Conservation (phyloP, 2,329 filamentous ascomycete species). For the Zasmidium cellare region DNA sequence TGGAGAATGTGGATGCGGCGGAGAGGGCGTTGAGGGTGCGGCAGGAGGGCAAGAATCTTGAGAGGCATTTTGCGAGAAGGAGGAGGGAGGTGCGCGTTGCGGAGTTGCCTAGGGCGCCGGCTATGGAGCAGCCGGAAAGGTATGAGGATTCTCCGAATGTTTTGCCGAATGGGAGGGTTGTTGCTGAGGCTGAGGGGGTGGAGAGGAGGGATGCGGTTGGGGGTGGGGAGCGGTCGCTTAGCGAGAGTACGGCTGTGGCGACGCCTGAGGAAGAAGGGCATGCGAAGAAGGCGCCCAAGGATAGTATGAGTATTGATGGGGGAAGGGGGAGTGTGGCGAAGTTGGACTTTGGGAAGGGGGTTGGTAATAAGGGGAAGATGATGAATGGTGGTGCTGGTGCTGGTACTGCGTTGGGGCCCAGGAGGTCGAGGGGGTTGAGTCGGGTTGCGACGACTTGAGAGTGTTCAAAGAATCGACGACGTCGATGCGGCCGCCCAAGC, state of each 20-base stretch:
- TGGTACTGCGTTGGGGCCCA: no score
- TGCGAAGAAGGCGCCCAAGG: background rate
- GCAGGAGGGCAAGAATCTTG: constrained; percentile 30
- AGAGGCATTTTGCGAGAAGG: constrained; percentile 30
- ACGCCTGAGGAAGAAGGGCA: constrained; percentile 3
- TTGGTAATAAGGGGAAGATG: background rate
- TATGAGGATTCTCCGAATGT: constrained; percentile 5
- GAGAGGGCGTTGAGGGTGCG: constrained; percentile 27
- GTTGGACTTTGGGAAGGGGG: background rate
- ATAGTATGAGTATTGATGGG: background rate
- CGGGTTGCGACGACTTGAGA: constrained; percentile 11
- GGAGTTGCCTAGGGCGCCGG: constrained; percentile 27
- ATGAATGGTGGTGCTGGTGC: constrained; percentile 1
- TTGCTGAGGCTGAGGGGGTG: background rate
- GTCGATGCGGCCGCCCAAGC: no score
- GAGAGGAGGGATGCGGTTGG: background rate
- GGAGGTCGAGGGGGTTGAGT: constrained; percentile 1
- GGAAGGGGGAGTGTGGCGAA: background rate
- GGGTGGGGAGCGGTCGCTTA: background rate
- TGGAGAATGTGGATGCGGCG: constrained; percentile 36
- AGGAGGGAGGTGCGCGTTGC: constrained; percentile 28
- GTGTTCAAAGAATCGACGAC: no score
- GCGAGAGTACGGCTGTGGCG: constrained; percentile 4
- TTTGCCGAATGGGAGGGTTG: constrained; percentile 3
- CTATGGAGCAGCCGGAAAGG: constrained; percentile 26